Percentiles rank a stretch among this genome's conserved stretches.
These are phyloP conservation scores for Bondarzewia mesenterica DNA, from an alignment of 1,284 basidiomycete species.

Conservation along the genomic window DNA sequence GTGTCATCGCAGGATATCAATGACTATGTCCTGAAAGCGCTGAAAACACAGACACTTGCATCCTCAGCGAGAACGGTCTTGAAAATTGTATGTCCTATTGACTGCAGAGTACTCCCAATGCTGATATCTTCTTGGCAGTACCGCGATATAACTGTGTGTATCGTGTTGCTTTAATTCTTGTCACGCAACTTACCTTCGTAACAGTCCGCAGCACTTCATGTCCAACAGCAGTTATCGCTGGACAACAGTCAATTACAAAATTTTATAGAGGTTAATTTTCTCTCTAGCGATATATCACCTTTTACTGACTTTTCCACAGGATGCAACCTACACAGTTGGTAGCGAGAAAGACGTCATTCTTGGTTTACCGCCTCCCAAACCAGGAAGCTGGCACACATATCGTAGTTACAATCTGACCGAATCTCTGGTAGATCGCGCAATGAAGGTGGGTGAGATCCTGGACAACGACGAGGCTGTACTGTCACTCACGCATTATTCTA, in stretches of 20 bases:
- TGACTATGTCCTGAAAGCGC: slow-evolving; percentile 5
- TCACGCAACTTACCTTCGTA: neutral
- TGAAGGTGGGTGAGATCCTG: too few species aligned
- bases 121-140: slow-evolving; percentile 24
- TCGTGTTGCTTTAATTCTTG: neutral
- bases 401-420: slow-evolving; percentile 38
- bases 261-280: slow-evolving; percentile 35
- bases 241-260: slow-evolving; percentile 38
- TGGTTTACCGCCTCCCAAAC: slow-evolving; percentile 36
- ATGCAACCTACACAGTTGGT: slow-evolving; percentile 35
- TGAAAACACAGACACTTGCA: slow-evolving; percentile 9
- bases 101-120: neutral
- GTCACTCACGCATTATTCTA: too few species aligned
- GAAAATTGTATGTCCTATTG: slow-evolving; percentile 6
- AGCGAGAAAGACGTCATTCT: slow-evolving; percentile 36
- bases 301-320: slow-evolving; percentile 19
- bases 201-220: slow-evolving; percentile 39
- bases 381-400: slow-evolving; percentile 25
- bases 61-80: slow-evolving; percentile 8
- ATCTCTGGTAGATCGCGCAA: slow-evolving; percentile 28
- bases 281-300: neutral
- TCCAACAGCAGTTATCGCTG: slow-evolving; percentile 36
- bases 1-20: slow-evolving; percentile 27
- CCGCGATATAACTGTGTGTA: slow-evolving; percentile 32
- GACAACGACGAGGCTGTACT: too few species aligned